Evolutionary conservation across 208 protist genomes (phyloP), one percentile per base, ranked within the genome.

Genomic region (Angomonas deanei): DNA sequence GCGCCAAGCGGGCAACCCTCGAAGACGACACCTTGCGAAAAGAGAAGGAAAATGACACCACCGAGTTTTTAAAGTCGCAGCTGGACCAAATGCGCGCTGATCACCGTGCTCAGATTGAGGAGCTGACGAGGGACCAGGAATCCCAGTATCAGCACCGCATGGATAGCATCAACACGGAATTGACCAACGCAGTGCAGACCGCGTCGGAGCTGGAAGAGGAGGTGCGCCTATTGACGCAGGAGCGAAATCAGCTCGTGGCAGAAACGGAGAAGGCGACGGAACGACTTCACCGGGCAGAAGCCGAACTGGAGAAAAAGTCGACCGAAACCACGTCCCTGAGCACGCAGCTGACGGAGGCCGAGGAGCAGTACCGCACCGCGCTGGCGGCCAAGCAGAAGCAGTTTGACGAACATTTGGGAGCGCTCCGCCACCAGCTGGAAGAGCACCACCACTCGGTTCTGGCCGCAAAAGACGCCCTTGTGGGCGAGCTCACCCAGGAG

Each of bases 61-160:
- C 31, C 6, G 62, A 75, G 3, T 88, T 91, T 38, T 64, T 96
- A 23, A 85, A 82, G 59, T 61, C 62, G 24, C 72, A 82, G 17
- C 63, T 96, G 23, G 84, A 92, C 27, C 70, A 83, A 36, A 63
- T 91, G 30, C 79, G 81, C 15, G 60, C 72, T 33, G 82, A 91
- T 31, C 76, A 88, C 50, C 34, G 64, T 6, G 56, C 70, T 26
- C 72, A 78, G 19, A 64, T 91, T 15, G 65, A 77, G 19, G 86
- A 92, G 26, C 28, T 92, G 56, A 65, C 73, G 10, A 65, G 76
- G 36, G 76, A 87, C 50, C 77, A 85, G 11, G 82, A 93, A 36
- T 24, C 53, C 10, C 84, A 91, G 49, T 66, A 72, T 42, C 72
- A 80, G 59, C 39, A 50, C 15, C 82, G 78, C 36, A 30, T 74